Evolutionary conservation across 306 rosid species (phyloP).

Genomic region (Datisca glomerata): DNA sequence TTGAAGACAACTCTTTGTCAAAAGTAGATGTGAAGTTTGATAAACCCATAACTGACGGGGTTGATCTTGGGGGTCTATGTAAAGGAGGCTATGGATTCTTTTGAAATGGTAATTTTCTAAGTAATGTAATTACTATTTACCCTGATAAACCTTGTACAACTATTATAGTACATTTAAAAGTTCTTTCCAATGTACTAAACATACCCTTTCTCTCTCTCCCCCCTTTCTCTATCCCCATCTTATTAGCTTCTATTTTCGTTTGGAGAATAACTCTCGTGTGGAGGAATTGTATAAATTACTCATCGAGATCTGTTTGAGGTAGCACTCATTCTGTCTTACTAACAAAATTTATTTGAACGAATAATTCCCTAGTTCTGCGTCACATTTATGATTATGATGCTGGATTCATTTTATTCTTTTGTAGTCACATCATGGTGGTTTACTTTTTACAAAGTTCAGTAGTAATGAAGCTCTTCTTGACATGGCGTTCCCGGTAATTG

Average conservation of each 20-base stretch:
- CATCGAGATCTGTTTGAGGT: constrained; percentile 90
- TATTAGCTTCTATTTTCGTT: constrained; percentile 76
- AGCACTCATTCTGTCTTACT: constrained; percentile 1
- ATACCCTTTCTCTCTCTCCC: neutral
- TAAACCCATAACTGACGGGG: constrained; percentile 77
- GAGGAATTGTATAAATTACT: constrained; percentile 88
- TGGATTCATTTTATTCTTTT: constrained; percentile 22
- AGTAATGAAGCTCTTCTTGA: constrained; percentile 97
- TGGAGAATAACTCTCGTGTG: constrained; percentile 56
- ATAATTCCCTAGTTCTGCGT: neutral
- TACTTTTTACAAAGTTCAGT: constrained; percentile 90
- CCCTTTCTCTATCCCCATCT: too few species aligned
- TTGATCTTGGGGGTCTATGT: constrained; percentile 94
- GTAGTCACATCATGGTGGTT: constrained; percentile 94
- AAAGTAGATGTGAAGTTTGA: constrained; percentile 92
- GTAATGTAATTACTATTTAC: too few species aligned
- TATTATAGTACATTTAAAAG: too few species aligned
- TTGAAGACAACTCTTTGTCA: constrained; percentile 74
- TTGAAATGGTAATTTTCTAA: constrained; percentile 52
- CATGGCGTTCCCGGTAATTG: constrained; percentile 86
- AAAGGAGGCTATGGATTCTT: constrained; percentile 78
- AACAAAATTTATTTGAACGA: neutral
- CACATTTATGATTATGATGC: too few species aligned
- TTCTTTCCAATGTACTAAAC: neutral
- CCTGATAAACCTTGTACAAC: too few species aligned